These are phyloP conservation scores for Chlorella sp. DNA, from an alignment of 139 green algal species.

Conservation along the genomic window DNA sequence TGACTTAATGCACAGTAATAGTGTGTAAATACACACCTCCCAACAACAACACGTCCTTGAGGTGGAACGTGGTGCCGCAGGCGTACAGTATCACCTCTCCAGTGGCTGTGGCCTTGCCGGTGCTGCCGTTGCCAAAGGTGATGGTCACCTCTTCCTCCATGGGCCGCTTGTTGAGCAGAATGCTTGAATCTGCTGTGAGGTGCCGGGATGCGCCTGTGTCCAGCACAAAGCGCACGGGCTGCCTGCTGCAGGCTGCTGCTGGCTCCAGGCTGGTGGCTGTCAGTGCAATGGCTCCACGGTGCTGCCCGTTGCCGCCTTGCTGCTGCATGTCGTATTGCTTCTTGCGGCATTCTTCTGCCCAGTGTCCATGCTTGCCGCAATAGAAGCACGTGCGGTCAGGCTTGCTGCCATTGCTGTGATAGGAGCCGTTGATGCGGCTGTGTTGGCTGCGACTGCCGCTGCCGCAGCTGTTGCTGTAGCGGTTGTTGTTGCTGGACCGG, in stretches of 20 bases:
- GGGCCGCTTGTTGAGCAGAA: neutral
- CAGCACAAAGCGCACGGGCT: slow-evolving; percentile 18
- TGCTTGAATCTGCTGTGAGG: neutral
- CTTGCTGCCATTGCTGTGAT: neutral
- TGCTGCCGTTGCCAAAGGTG: slow-evolving; percentile 27
- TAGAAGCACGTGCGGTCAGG: neutral
- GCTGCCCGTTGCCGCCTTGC: neutral
- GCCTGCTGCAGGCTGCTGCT: neutral
- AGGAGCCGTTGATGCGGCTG: too few species aligned
- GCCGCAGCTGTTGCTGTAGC: too few species aligned
- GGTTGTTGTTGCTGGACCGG: neutral
- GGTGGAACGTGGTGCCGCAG: neutral
- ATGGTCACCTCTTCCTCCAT: neutral
- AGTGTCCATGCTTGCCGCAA: neutral
- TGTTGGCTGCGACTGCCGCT: too few species aligned
- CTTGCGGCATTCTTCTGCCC: neutral
- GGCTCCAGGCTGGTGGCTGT: neutral
- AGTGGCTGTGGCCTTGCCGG: neutral
- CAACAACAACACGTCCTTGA: neutral
- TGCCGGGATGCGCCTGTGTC: neutral
- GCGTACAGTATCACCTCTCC: neutral
- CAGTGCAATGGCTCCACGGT: neutral
- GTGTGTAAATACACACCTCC: too few species aligned
- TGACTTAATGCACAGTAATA: too few species aligned
- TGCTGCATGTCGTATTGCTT: neutral